Percentiles rank a stretch among this genome's conserved stretches.
phyloP scores from a whole-genome alignment of 306 rosid genomes.

The Alnus rubra region DNA sequence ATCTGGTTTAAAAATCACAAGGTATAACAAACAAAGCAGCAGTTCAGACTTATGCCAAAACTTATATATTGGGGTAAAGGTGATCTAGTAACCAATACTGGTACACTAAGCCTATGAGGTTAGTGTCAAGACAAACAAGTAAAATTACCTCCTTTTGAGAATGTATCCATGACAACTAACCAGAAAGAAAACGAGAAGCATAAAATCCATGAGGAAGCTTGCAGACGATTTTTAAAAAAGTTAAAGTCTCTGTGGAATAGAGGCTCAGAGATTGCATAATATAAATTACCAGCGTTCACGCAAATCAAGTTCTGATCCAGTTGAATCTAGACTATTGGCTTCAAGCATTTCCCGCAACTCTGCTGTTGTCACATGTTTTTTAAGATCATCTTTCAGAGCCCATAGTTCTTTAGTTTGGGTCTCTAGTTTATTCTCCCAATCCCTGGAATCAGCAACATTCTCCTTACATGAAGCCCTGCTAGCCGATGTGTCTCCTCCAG shows the following conservation, averaged over 20 bases:
- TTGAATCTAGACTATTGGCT: conserved; percentile 65
- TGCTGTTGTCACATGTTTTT: conserved; percentile 61
- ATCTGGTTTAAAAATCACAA: not conserved
- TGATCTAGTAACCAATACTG: not conserved
- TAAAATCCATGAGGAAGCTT: not conserved
- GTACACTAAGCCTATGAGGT: not conserved
- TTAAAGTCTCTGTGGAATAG: not conserved
- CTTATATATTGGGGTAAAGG: not conserved
- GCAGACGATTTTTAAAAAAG: not conserved
- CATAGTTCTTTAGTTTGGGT: conserved; percentile 75
- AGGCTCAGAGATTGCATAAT: not conserved
- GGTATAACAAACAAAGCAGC: not conserved
- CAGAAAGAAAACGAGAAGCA: conserved; percentile 2
- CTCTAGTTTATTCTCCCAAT: conserved; percentile 60
- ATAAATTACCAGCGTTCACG: conserved; percentile 83
- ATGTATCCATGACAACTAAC: conserved; percentile 8
- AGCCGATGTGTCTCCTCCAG: conserved; percentile 54
- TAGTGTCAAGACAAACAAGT: not conserved
- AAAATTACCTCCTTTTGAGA: not conserved
- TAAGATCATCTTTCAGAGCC: conserved; percentile 85
- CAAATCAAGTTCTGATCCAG: conserved; percentile 93
- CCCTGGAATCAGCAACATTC: conserved; percentile 27
- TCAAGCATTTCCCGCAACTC: conserved; percentile 90
- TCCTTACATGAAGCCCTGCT: conserved; percentile 42
- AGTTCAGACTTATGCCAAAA: not conserved